These are phyloP conservation scores for Nicotiana sylvestris DNA, from an alignment of 257 asterid species.

Conservation along the genomic window DNA sequence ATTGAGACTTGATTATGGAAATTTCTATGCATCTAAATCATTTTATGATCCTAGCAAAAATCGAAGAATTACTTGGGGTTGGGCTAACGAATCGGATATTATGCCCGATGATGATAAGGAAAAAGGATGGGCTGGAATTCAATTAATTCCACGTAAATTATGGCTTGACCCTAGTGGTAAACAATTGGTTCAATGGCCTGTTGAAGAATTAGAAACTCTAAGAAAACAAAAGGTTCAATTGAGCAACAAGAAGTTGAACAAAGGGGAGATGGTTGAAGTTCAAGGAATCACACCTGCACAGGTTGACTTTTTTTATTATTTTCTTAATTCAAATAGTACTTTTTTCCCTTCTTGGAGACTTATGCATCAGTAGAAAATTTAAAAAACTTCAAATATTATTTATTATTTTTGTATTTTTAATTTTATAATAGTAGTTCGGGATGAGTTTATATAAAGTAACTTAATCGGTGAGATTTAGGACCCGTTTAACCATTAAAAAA, in stretches of 20 bases:
- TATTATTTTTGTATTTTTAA: no score
- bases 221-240: constrained; percentile 28
- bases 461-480: no score
- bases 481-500: no score
- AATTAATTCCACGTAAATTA: constrained; percentile 39
- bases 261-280: constrained; percentile 27
- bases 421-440: no score
- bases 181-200: constrained; percentile 52
- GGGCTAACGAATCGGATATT: constrained; percentile 48
- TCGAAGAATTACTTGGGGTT: constrained; percentile 44
- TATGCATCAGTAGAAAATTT: no score
- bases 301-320: constrained; percentile 1
- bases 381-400: no score
- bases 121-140: constrained; percentile 59
- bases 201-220: constrained; percentile 37
- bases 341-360: no score
- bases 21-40: constrained; percentile 49
- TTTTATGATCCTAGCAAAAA: constrained; percentile 40
- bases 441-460: no score
- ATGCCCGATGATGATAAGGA: constrained; percentile 17
- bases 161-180: constrained; percentile 40
- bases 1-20: constrained; percentile 45
- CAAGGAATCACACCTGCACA: constrained; percentile 45
- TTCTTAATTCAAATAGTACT: no score
- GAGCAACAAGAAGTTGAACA: constrained; percentile 11